A percentile compares a stretch with the other conserved stretches of the same genome.
Conservation (phyloP, 805 yeast genomes). For the Maudiozyma bulderi region DNA sequence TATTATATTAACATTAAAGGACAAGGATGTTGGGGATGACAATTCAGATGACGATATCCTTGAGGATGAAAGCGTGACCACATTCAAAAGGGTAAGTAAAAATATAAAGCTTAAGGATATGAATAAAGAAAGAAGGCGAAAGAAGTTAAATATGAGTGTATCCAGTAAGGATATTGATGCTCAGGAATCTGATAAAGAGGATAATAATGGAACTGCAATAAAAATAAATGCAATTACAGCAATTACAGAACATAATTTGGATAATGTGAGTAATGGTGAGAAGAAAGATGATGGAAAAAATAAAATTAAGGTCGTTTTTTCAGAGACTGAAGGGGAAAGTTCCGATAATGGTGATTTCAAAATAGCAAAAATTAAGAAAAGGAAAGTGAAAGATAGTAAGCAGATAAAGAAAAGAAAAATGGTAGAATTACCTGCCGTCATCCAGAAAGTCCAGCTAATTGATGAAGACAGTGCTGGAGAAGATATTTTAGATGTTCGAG, state of each 20-base stretch:
- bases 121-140: conserved; percentile 30
- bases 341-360: conserved; percentile 28
- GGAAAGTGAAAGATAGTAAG: conserved; percentile 29
- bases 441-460: conserved; percentile 28
- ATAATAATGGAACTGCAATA: conserved; percentile 9
- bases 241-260: background rate
- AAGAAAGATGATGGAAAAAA: background rate
- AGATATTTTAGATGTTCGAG: background rate
- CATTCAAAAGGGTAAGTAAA: conserved; percentile 24
- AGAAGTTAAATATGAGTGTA: conserved; percentile 10
- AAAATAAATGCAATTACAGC: conserved; percentile 12
- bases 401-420: conserved; percentile 13
- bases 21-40: conserved; percentile 28
- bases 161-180: conserved; percentile 18
- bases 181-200: conserved; percentile 12
- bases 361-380: conserved; percentile 33
- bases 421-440: conserved; percentile 22
- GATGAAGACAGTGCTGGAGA: conserved; percentile 19
- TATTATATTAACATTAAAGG: conserved; percentile 48
- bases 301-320: conserved; percentile 23
- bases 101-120: conserved; percentile 24
- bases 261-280: background rate
- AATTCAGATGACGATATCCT: conserved; percentile 19
- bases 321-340: conserved; percentile 9
- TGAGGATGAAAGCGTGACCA: conserved; percentile 19